These are phyloP conservation scores for Pythium aphanidermatum DNA, from an alignment of 352 stramenopile genomes.

Conservation along the genomic window DNA sequence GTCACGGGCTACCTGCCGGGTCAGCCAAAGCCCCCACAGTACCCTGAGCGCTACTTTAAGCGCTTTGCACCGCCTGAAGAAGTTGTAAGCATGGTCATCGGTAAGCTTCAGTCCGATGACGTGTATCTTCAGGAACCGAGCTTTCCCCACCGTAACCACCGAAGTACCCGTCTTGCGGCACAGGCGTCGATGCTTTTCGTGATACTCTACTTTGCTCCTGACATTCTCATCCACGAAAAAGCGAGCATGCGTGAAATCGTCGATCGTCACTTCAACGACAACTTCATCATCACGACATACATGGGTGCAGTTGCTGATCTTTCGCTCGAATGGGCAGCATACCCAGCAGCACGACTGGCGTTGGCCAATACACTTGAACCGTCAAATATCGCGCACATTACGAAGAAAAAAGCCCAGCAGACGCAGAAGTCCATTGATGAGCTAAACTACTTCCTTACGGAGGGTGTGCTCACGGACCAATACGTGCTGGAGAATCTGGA, in stretches of 20 bases:
- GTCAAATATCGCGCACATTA: conserved; percentile 87
- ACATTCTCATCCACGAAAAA: conserved; percentile 90
- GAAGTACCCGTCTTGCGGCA: conserved; percentile 83
- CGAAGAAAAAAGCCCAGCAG: conserved; percentile 82
- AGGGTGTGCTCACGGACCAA: conserved; percentile 90
- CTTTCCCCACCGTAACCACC: conserved; percentile 91
- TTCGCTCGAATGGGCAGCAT: conserved; percentile 89
- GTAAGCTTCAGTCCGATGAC: conserved; percentile 92
- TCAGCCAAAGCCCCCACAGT: conserved; percentile 78
- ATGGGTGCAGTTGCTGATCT: conserved; percentile 93
- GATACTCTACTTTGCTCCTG: conserved; percentile 92
- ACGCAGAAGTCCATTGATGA: conserved; percentile 85
- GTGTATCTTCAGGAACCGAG: conserved; percentile 90
- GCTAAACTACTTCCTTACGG: conserved; percentile 88
- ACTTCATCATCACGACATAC: conserved; percentile 95
- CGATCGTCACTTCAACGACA: conserved; percentile 95
- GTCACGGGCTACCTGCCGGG: conserved; percentile 86
- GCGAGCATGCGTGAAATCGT: conserved; percentile 93
- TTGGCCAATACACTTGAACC: conserved; percentile 85
- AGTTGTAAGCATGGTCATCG: conserved; percentile 91
- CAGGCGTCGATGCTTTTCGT: conserved; percentile 95
- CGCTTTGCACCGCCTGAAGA: conserved; percentile 81
- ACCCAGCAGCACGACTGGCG: conserved; percentile 84
- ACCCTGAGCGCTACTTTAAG: conserved; percentile 87
- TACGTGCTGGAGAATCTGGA: conserved; percentile 93